A percentile compares a stretch with the other conserved stretches of the same genome.
Evolutionary conservation across 495 filamentous ascomycete species (phyloP).

Genomic region (Alectoria sarmentosa): DNA sequence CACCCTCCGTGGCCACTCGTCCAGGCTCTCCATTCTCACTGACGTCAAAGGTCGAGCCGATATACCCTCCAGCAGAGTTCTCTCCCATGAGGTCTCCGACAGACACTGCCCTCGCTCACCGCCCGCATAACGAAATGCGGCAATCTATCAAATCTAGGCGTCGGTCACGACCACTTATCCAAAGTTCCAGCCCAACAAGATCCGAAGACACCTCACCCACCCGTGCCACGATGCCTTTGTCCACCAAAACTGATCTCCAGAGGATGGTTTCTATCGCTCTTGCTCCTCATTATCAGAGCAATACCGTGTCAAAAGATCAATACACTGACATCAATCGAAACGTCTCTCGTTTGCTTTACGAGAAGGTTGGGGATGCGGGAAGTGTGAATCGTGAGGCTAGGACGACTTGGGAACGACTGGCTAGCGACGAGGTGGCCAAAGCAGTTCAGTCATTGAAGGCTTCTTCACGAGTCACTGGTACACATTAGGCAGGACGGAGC

Average conservation of each 20-base stretch:
- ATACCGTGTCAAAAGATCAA: slow-evolving; percentile 68
- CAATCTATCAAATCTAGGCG: slow-evolving; percentile 33
- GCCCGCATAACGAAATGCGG: slow-evolving; percentile 10
- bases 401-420: slow-evolving; percentile 59
- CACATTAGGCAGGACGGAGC: slow-evolving; percentile 1
- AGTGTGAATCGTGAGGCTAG: slow-evolving; percentile 49
- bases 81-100: slow-evolving; percentile 54
- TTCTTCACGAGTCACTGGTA: background rate
- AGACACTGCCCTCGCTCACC: slow-evolving; percentile 33
- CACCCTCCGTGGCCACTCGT: slow-evolving; percentile 52
- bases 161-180: slow-evolving; percentile 44
- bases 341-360: slow-evolving; percentile 79
- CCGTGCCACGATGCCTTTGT: slow-evolving; percentile 51
- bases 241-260: slow-evolving; percentile 74
- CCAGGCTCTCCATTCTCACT: slow-evolving; percentile 63
- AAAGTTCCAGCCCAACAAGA: slow-evolving; percentile 32
- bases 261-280: slow-evolving; percentile 71
- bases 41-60: slow-evolving; percentile 55
- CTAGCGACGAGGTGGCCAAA: slow-evolving; percentile 64
- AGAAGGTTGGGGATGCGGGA: slow-evolving; percentile 59
- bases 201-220: slow-evolving; percentile 51
- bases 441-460: slow-evolving; percentile 41
- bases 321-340: slow-evolving; percentile 83
- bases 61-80: slow-evolving; percentile 53
- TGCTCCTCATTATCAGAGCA: slow-evolving; percentile 64